Evolutionary conservation across 306 rosid species (phyloP), one percentile per base, ranked within the genome.

Genomic region (Alnus glutinosa): DNA sequence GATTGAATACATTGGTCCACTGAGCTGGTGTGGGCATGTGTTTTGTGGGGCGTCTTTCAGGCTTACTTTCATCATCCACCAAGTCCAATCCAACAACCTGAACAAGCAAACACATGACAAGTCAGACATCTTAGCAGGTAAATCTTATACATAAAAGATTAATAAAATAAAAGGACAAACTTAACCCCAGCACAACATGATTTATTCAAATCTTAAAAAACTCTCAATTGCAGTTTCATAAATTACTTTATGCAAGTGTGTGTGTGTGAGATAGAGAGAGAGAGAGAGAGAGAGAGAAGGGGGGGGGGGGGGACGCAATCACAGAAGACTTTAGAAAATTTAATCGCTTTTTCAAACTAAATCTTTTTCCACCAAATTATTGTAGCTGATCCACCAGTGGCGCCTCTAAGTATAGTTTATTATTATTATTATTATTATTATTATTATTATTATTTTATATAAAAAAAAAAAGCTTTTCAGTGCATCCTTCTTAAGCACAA

Each of bases 11-110:
- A 63, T 95, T 95, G 46, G 94, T 95, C 98, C 98, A 95, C 62
- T 95, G 97, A 70, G 91, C 90, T 77, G 98, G 98, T 4, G 98
- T 95, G 12, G 94, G 98, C 98, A 95, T 95, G 90, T 95, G 98
- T 82, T 92, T 94, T 76, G 98, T 94, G 8, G 98, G 97, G n/a
- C 98, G 96, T 72, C 98, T 88, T 88, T 94, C 97, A 68, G 98
- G 97, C 80, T 94, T 92, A 89, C 90, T 94, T 81, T 94, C 98
- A 73, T 94, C 98, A 72, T 94, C 98, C 82, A 94, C 98, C 88
- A 94, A 88, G 87, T 94, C 98, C 85, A 92, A 85, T 68, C 98
- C 98, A 74, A 94, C 98, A 75, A 94, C 97, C 98, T 94, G 73
- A 73, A 88, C 57, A 67, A 74, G 77, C 77, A 62, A 75, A 71